Base-by-base conservation (phyloP, 225 moss, liverwort and hornwort genomes). In the Antitrichia curtipendula region DNA sequence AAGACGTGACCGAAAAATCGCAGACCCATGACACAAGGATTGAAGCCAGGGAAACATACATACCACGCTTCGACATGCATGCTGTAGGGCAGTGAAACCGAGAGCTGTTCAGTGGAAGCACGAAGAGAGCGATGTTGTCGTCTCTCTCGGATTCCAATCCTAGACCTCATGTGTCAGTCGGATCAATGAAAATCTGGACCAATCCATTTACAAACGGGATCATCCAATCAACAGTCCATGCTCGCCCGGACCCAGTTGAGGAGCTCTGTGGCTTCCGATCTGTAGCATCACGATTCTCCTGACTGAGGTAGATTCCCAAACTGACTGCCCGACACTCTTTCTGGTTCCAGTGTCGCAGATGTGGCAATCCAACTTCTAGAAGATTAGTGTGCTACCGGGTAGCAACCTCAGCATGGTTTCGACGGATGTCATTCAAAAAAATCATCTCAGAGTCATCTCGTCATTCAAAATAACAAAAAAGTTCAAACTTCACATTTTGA, bases 21-120 rank as follows among this genome's bases (percentile, higher is more conserved):
- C 24, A 59, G 56, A 68, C 16, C 18, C n/a, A 82, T 9, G 25
- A 50, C 17, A 65, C 10, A 34, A 45, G 53, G 28, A n/a, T 47
- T 27, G 74, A 28, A 64, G 18, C 29, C 73, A 24, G n/a, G 23
- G 15, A 31, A 34, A 82, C 82, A 25, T 68, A 76, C 89, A n/a
- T n/a, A n/a, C n/a, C 81, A 75, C 86, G 89, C 65, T 86, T 89
- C 75, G 82, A 86, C 89, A 89, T 89, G 64, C 62, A n/a, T n/a
- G n/a, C n/a, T 52, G 59, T 18, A 32, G 61, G 63, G n/a, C 62
- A 71, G 72, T 15, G 72, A 62, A 62, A 38, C 54, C 88, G 9
- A 52, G 50, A 88, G 61, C 32, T 71, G 70, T 71, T 16, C 27
- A 40, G 70, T 70, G 70, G n/a, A 41, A 69, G 40, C 40, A 23